Base-by-base conservation (phyloP, 2,329 filamentous ascomycete genomes). In the Arthroderma sp. region DNA sequence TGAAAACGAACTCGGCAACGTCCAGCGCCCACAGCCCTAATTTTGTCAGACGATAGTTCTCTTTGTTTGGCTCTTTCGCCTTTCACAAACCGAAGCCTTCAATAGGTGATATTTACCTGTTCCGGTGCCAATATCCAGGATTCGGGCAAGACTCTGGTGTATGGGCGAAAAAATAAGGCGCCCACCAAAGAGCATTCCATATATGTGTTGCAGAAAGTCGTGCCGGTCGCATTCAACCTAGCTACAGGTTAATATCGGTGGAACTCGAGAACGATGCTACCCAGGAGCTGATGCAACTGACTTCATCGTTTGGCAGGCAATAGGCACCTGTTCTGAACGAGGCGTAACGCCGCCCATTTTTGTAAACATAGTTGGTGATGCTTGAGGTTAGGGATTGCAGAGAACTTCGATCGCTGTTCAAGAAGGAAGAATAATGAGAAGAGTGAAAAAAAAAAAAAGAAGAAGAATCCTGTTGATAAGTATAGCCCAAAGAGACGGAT, bases 151-250 rank as follows among this genome's bases (percentile, higher is more conserved):
- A 31, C 44, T 39, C 15, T 49, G 43, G 6, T 47, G 42, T 29
- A 61, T 54, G 9, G 58, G 58, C 9, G 58, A 56, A 7, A 54
- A 48, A 27, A 50, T 46, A 15, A 55, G 45, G n/a, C 42, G 37
- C n/a, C 54, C 50, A 33, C 45, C 51, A 27, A 53, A 46, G 29
- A 54, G 48, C 43, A 54, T 50, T 34, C 48, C 48, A 27, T 50
- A 54, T 31, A 56, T 48, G 40, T 56, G 53, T 36, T 56, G 54
- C 38, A 50, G 48, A 8, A 54, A 46, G 38, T 55, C 53, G 48
- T 43, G 37, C 11, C 40, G 47, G 29, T 48, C 46, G 44, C 48
- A 50, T 32, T 51, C 40, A 30, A 28, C 30, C 31, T 38, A 34
- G 36, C 29, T 38, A 45, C 42, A n/a, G 37, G 30, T 11, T 46